Evolutionary conservation across 495 filamentous ascomycete species (phyloP), one percentile per base, ranked within the genome.

Genomic region (Aspergillus saccharolyticus): DNA sequence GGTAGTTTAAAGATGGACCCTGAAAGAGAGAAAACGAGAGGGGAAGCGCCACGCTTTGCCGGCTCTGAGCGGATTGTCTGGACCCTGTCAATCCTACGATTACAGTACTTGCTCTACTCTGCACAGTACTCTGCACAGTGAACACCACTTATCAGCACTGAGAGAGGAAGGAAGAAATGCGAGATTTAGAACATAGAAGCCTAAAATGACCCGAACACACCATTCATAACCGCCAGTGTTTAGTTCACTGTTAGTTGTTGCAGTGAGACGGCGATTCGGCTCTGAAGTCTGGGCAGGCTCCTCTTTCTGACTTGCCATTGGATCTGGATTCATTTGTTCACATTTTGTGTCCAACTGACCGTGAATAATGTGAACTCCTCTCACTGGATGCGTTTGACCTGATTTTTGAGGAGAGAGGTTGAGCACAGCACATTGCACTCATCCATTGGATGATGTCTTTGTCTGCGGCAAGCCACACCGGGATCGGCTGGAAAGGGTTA

Each of bases 51-150:
- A 28, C 3, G 25, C 25, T 10, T 4, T 15, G 33, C 7, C 33
- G 5, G 33, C 33, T 39, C 6, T 39, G 33, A 12, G 6, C 33
- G 33, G 33, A 12, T 15, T 39, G 33, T 15, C 21, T 49, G 47
- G 47, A 50, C 47, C 47, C 47, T 50, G 47, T 28, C 24, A 50
- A 50, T 50, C 47, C 47, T 18, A 5, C 46, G 46, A 15, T n/a
- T n/a, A n/a, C n/a, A n/a, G n/a, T n/a, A n/a, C 20, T n/a, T 24
- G 22, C 20, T 15, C 20, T 24, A 17, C 17, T 20, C 12, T 9
- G 7, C 17, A 8, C 44, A n/a, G n/a, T 45, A 24, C 28, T 16
- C 47, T 28, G 28, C 47, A 24, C 47, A 50, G 17, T 28, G 45
- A n/a, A n/a, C 25, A 30, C 25, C 25, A 30, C 25, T 30, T 30